Evolutionary conservation across 805 yeast genomes (phyloP), one percentile per base, ranked within the genome.

Genomic region (Candida vaughaniae): DNA sequence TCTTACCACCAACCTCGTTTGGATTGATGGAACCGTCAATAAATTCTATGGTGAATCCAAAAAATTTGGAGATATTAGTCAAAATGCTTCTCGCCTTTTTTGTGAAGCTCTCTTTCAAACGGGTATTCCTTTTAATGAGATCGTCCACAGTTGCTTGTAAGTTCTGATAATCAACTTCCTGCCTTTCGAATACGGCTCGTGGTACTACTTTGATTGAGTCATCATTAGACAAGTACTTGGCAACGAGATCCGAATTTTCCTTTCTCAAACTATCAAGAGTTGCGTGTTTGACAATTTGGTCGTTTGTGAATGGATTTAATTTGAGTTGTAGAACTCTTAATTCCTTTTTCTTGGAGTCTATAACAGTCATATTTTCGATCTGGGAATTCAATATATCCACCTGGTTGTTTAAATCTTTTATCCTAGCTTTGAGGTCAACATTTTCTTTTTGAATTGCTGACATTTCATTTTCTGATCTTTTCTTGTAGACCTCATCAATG

Each of bases 1-100:
- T 82, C 66, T 65, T 77, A 64, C 55, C 74, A 58, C 63, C 78
- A 64, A 46, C 71, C 66, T 53, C 71, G 40, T 62, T 61, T 3
- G 72, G 69, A 39, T 66, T 68, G 16, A 64, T 49, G 2, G 71
- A 60, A 41, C 62, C 62, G 10, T 71, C 69, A 25, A 79, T 58
- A 45, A 86, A 81, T 52, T 85, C 95, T 16, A 88, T 62, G 31
- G 75, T 73, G 56, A 77, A 87, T 0, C 96, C 96, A 35, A 89
- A 69, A 19, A 83, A 69, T 4, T 80, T 68, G 37, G 80, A 76
- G 0, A 87, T 78, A 1, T 82, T 75, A 22, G 80, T 78, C 25
- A 87, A 64, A 35, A 85, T 81, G 51, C 85, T 90, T 22, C 71
- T 60, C n/a, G 91, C 79, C 53, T 85, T 84, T 34, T 73, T 72